Percentiles rank a stretch among this genome's conserved stretches.
Evolutionary conservation across 192 early-diverging fungal species (phyloP).

Genomic region (Diversispora eburnea): DNA sequence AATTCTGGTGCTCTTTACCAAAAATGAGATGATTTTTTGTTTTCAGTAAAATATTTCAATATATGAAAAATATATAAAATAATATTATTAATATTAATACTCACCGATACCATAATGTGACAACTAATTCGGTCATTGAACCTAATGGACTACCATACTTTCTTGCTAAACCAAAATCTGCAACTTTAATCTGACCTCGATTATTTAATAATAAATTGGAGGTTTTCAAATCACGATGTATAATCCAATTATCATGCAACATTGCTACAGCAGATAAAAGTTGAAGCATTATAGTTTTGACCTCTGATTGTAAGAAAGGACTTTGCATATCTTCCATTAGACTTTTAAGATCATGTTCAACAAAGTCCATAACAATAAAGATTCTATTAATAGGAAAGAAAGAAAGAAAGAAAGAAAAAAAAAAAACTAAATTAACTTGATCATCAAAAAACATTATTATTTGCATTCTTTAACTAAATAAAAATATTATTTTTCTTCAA

Average conservation of each 20-base stretch:
- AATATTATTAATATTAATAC: too few species aligned
- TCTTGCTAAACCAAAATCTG: slow-evolving; percentile 69
- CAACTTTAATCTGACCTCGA: slow-evolving; percentile 60
- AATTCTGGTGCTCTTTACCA: slow-evolving; percentile 58
- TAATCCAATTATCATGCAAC: slow-evolving; percentile 66
- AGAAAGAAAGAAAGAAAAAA: slow-evolving; percentile 3
- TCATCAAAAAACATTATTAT: neutral
- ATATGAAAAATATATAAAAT: neutral
- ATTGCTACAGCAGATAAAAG: slow-evolving; percentile 56
- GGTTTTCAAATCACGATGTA: slow-evolving; percentile 69
- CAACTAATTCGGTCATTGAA: slow-evolving; percentile 62
- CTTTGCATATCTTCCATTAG: slow-evolving; percentile 81
- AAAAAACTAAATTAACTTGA: neutral
- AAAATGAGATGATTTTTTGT: too few species aligned
- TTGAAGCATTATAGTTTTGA: slow-evolving; percentile 74
- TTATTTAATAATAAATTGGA: slow-evolving; percentile 58
- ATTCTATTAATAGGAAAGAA: slow-evolving; percentile 53
- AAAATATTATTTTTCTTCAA: neutral
- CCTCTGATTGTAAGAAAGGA: slow-evolving; percentile 83
- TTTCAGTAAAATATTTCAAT: too few species aligned
- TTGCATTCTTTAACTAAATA: neutral
- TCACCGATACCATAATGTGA: slow-evolving; percentile 71
- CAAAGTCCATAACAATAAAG: slow-evolving; percentile 97
- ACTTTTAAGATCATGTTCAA: slow-evolving; percentile 90
- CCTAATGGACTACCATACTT: slow-evolving; percentile 60